phyloP scores from a whole-genome alignment of 345 rosid species.

The Boechera retrofracta region DNA sequence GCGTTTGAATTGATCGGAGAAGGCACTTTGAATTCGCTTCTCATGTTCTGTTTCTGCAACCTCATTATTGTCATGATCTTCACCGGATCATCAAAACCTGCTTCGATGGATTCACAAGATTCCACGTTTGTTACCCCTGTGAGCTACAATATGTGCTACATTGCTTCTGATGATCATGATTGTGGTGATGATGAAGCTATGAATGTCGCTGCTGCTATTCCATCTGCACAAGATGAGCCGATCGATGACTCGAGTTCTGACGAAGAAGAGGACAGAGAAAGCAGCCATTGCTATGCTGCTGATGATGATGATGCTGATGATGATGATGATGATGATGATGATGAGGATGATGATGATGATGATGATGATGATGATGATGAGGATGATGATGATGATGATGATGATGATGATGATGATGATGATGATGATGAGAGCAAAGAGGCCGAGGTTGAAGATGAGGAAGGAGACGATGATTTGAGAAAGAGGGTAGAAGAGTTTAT shows the following conservation, averaged over 20 bases:
- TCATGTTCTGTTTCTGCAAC: conserved; percentile 47
- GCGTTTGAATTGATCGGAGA: conserved; percentile 39
- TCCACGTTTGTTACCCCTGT: not conserved
- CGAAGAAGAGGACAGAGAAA: conserved; percentile 25
- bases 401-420: conserved; percentile 5
- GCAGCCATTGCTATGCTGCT: not conserved
- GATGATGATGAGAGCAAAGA: conserved; percentile 6
- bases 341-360: not conserved
- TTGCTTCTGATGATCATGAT: conserved; percentile 22
- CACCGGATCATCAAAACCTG: conserved; percentile 36
- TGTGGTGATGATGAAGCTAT: conserved; percentile 16
- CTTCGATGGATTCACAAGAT: conserved; percentile 18
- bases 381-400: not conserved
- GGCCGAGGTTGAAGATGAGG: conserved; percentile 22
- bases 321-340: not conserved
- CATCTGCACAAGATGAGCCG: conserved; percentile 25
- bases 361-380: conserved; percentile 25
- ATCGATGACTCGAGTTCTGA: conserved; percentile 11
- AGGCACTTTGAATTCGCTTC: conserved; percentile 44
- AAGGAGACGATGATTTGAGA: conserved; percentile 56
- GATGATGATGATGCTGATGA: not conserved
- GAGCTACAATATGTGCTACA: not conserved
- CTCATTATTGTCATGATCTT: conserved; percentile 41
- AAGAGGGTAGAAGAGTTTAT: conserved; percentile 70
- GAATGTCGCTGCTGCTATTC: not conserved